Evolutionary conservation across 192 early-diverging fungal genomes (phyloP).

Genomic region (Umbelopsis isabellina): DNA sequence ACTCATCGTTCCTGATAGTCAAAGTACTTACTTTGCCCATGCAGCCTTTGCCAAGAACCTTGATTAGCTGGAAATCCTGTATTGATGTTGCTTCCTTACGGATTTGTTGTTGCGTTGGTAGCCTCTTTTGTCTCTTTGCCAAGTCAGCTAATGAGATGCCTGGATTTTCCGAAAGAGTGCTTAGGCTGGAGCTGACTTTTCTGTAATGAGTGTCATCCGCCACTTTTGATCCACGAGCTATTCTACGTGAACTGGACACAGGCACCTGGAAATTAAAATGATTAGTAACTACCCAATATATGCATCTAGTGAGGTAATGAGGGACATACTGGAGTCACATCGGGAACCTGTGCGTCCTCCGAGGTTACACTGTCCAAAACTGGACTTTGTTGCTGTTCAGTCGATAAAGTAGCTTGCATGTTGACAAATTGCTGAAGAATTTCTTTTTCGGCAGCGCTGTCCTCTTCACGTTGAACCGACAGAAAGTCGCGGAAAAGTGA

Average conservation of each 20-base stretch:
- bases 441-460: conserved; percentile 46
- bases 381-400: neutral
- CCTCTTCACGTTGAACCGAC: conserved; percentile 51
- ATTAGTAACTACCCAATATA: no score
- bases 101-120: neutral
- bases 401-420: conserved; percentile 13
- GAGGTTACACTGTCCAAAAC: neutral
- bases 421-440: conserved; percentile 24
- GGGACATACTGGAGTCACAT: no score
- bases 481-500: conserved; percentile 52
- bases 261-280: neutral
- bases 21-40: conserved; percentile 58
- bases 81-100: conserved; percentile 37
- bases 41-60: conserved; percentile 62
- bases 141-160: conserved; percentile 9
- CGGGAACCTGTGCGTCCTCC: neutral
- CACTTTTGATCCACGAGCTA: neutral
- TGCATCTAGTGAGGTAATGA: no score
- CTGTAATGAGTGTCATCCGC: neutral
- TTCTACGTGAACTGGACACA: neutral
- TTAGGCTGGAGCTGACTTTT: neutral
- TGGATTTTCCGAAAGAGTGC: conserved; percentile 15
- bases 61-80: conserved; percentile 54
- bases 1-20: no score
- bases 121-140: neutral